These are phyloP conservation scores for Cryptococcus wingfieldii DNA, from an alignment of 1,284 basidiomycete genomes.

Conservation along the genomic window DNA sequence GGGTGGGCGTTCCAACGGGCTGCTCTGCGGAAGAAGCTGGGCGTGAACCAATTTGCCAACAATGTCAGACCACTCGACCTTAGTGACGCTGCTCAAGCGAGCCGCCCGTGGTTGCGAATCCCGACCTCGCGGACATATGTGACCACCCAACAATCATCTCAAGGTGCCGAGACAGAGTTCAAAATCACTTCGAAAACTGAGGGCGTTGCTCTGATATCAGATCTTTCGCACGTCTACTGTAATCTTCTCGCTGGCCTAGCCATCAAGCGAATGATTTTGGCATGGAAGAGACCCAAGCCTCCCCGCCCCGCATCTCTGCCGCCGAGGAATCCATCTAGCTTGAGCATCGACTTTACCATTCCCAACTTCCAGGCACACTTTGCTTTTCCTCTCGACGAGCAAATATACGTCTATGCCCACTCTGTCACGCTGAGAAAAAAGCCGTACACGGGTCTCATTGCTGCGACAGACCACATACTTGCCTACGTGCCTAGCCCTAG, in stretches of 20 bases:
- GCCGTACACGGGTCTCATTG: constrained; percentile 17
- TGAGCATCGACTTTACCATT: constrained; percentile 32
- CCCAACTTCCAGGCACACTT: constrained; percentile 34
- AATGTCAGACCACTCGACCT: constrained; percentile 27
- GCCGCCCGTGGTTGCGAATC: constrained; percentile 44
- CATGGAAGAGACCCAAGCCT: constrained; percentile 14
- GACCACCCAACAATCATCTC: constrained; percentile 15
- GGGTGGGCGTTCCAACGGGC: constrained; percentile 9
- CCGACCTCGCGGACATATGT: constrained; percentile 32
- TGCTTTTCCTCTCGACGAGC: constrained; percentile 44
- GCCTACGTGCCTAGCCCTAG: constrained; percentile 51
- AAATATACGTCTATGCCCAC: constrained; percentile 33
- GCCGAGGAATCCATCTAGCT: background rate
- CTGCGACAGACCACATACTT: constrained; percentile 46
- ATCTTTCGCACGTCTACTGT: constrained; percentile 71
- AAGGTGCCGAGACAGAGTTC: constrained; percentile 16
- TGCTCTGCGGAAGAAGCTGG: constrained; percentile 34
- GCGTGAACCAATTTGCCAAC: constrained; percentile 17
- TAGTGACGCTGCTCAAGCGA: constrained; percentile 35
- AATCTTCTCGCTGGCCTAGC: constrained; percentile 61
- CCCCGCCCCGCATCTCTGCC: background rate
- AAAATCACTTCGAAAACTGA: constrained; percentile 28
- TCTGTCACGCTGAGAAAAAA: constrained; percentile 24
- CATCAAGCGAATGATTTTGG: constrained; percentile 15
- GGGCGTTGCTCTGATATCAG: constrained; percentile 52